Evolutionary conservation across 1,284 basidiomycete species (phyloP).

Genomic region (Rhodotorula sp.): DNA sequence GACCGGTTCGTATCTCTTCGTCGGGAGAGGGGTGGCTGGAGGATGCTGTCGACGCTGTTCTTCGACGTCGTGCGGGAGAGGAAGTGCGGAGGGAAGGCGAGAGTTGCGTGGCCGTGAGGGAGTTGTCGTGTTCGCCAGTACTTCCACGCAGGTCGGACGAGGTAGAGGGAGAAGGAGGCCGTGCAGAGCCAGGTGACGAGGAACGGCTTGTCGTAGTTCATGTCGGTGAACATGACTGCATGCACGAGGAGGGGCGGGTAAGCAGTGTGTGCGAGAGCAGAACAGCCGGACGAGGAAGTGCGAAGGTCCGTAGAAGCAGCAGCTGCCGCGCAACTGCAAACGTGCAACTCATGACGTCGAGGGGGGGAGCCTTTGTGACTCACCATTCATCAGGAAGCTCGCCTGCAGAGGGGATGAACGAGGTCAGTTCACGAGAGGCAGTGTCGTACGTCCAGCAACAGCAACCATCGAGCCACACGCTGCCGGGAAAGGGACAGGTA

Average conservation of each 20-base stretch:
- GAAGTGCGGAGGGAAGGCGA: background rate
- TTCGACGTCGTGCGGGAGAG: slow-evolving; percentile 15
- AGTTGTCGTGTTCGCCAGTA: slow-evolving; percentile 50
- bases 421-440: background rate
- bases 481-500: background rate
- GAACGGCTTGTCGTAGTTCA: slow-evolving; percentile 47
- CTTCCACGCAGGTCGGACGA: slow-evolving; percentile 63
- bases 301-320: background rate
- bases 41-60: slow-evolving; percentile 2
- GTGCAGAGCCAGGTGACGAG: slow-evolving; percentile 80
- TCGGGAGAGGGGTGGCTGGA: background rate
- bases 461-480: background rate
- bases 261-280: background rate
- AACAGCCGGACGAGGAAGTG: too few species aligned
- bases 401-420: slow-evolving; percentile 4
- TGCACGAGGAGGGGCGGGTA: background rate
- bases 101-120: background rate
- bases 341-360: too few species aligned
- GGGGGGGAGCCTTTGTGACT: background rate
- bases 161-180: slow-evolving; percentile 82
- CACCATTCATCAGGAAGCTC: slow-evolving; percentile 42
- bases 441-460: background rate
- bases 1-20: slow-evolving; percentile 30
- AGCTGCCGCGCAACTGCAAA: too few species aligned
- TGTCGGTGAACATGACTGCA: slow-evolving; percentile 42